phyloP scores from a whole-genome alignment of 345 rosid genomes.

The Kernera saxatilis region DNA sequence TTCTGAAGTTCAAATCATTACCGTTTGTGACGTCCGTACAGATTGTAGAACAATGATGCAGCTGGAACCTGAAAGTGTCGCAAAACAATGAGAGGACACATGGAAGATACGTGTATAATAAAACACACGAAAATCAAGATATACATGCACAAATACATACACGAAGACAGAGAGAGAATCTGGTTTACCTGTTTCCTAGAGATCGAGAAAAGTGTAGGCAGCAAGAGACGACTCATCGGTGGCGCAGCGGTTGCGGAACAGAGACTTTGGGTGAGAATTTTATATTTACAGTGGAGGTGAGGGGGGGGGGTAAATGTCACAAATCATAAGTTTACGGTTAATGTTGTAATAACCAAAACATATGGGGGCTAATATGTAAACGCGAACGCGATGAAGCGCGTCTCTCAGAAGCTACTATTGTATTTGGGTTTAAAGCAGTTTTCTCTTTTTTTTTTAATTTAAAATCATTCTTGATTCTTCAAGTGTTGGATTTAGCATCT shows the following conservation, averaged over 20 bases:
- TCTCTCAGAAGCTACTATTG: background rate
- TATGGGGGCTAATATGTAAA: background rate
- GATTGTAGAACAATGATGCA: constrained; percentile 28
- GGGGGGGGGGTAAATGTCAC: background rate
- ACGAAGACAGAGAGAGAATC: background rate
- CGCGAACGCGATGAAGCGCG: background rate
- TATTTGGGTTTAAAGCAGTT: background rate
- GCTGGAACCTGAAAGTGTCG: constrained; percentile 39
- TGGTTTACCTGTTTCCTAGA: constrained; percentile 22
- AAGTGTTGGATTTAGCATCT: background rate
- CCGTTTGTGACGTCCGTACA: constrained; percentile 49
- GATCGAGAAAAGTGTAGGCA: constrained; percentile 23
- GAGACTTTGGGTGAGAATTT: background rate
- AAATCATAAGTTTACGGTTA: background rate
- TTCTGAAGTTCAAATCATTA: constrained; percentile 15
- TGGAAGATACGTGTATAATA: background rate
- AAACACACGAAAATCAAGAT: background rate
- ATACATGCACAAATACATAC: background rate
- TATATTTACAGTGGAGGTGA: background rate
- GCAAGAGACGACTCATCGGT: constrained; percentile 32
- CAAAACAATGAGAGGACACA: background rate
- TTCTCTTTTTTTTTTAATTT: background rate
- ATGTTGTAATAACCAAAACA: background rate
- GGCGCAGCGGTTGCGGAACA: background rate
- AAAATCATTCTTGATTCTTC: background rate